Base-by-base conservation (phyloP, 2,329 filamentous ascomycete genomes). In the Lachnellula cervina region DNA sequence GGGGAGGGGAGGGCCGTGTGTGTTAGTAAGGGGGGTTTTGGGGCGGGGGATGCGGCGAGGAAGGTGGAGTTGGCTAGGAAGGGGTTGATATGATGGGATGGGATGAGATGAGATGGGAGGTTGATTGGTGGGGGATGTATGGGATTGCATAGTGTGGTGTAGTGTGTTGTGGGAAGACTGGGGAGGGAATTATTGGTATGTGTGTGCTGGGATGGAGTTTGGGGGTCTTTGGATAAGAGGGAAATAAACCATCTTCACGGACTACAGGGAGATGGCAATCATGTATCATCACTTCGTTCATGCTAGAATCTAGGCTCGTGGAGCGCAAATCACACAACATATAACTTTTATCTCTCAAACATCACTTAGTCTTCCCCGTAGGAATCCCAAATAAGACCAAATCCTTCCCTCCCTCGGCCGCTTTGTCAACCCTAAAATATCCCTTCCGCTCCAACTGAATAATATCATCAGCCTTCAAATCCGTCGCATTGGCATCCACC, bases 401-500 rank as follows among this genome's bases (percentile, higher is more conserved):
- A 28, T 80, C 74, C 70, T 83, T 75, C 1, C 81, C 83, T 67
- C 82, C 78, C 59, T 73, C 71, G 57, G 80, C 81, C 13, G 82
- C 74, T 62, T 75, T 77, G 74, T 97, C 93, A 25, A 96, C 86
- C 51, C 93, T 81, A 77, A 89, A 97, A 75, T 90, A 97, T 1
- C 92, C 93, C 73, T 93, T 90, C 59, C 93, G 82, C 78, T 97
- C 93, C 46, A 97, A 88, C 77, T 97, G 94, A 64, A 97, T 90
- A 60, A 97, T 93, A 65, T 96, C 91, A 67, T 90, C 89, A 70
- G 84, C 86, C 79, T 90, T 91, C 46, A 97, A 77, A 59, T 83
- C 78, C 0, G 81, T 80, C 0, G 96, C 87, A 65, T 92, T 95
- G 68, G 83, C 86, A 68, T 97, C 93, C 25, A 89, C 91, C 52